These are phyloP conservation scores for Ilex paraguariensis DNA, from an alignment of 305 asterid species.

Conservation along the genomic window DNA sequence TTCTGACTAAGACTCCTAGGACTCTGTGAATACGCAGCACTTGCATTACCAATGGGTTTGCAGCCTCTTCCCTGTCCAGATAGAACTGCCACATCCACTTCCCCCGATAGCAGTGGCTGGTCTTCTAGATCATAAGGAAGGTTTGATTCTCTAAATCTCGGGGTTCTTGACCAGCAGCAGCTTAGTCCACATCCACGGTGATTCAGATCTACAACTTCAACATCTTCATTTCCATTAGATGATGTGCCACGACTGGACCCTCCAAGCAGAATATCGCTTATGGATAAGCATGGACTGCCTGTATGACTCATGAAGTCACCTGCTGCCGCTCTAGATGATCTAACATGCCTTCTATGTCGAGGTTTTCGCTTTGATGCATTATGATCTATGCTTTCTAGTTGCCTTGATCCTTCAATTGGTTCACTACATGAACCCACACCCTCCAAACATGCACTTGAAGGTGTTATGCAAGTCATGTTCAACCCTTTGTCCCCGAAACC, in stretches of 20 bases:
- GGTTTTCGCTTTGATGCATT: conserved; percentile 20
- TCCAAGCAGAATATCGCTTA: conserved; percentile 24
- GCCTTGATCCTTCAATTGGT: conserved; percentile 32
- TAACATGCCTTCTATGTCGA: conserved; percentile 24
- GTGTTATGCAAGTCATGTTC: conserved; percentile 21
- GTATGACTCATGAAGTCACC: conserved; percentile 34
- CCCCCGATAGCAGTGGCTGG: conserved; percentile 45
- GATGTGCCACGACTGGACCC: conserved; percentile 27
- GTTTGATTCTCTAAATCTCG: conserved; percentile 38
- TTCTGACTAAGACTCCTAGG: conserved; percentile 57
- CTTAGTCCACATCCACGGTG: conserved; percentile 69
- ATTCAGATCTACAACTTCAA: conserved; percentile 43
- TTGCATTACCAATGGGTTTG: conserved; percentile 24
- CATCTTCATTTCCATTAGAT: conserved; percentile 37
- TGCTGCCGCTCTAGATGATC: conserved; percentile 29
- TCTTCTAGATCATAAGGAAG: conserved; percentile 38
- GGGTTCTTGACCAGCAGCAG: conserved; percentile 66
- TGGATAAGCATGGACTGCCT: conserved; percentile 44
- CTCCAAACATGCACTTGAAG: conserved; percentile 33
- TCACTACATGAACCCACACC: conserved; percentile 51
- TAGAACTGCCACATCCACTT: conserved; percentile 12
- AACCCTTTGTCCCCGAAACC: conserved; percentile 27
- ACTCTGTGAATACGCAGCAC: conserved; percentile 32
- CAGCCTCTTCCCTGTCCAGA: conserved; percentile 22
- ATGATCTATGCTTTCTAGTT: conserved; percentile 16